Percentiles rank a stretch among this genome's conserved stretches.
These are phyloP conservation scores for Cystofilobasidium ferigula DNA, from an alignment of 768 basidiomycete species.

Conservation along the genomic window DNA sequence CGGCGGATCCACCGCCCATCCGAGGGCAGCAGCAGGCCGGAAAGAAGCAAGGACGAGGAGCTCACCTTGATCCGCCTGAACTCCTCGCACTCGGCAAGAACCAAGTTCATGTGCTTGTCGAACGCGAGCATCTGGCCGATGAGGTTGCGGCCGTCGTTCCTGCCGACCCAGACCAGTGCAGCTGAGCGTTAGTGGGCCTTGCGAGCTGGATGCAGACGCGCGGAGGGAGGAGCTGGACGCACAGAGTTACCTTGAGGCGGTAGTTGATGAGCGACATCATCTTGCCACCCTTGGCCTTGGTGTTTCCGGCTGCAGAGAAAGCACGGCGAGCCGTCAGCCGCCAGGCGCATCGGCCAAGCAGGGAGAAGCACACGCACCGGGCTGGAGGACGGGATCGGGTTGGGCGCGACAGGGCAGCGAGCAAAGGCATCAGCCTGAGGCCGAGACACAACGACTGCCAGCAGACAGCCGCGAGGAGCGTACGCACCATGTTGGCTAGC, in stretches of 20 bases:
- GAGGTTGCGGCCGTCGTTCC: slow-evolving; percentile 76
- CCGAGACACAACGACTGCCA: too few relatives aligned
- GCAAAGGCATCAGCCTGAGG: too few relatives aligned
- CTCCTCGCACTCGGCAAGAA: slow-evolving; percentile 95
- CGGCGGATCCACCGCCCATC: too few relatives aligned
- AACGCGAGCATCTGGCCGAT: slow-evolving; percentile 99
- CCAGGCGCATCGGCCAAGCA: too few relatives aligned
- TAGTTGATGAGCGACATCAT: slow-evolving; percentile 97
- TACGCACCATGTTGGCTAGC: too few relatives aligned
- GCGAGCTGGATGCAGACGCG: not conserved
- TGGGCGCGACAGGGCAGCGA: too few relatives aligned
- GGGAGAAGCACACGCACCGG: too few relatives aligned
- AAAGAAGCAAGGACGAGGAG: not conserved
- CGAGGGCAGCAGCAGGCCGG: not conserved
- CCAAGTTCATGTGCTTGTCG: slow-evolving; percentile 99
- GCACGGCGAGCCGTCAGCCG: too few relatives aligned
- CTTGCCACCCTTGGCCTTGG: slow-evolving; percentile 94
- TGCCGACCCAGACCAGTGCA: slow-evolving; percentile 7
- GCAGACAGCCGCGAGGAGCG: too few relatives aligned
- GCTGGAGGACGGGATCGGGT: too few relatives aligned
- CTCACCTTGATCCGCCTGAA: slow-evolving; percentile 83
- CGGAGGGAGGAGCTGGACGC: slow-evolving; percentile 32
- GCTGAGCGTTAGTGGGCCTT: not conserved
- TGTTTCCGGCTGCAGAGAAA: slow-evolving; percentile 25
- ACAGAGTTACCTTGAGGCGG: slow-evolving; percentile 91